Conservation (phyloP, 768 basidiomycete species). For the Clathrus columnatus region DNA sequence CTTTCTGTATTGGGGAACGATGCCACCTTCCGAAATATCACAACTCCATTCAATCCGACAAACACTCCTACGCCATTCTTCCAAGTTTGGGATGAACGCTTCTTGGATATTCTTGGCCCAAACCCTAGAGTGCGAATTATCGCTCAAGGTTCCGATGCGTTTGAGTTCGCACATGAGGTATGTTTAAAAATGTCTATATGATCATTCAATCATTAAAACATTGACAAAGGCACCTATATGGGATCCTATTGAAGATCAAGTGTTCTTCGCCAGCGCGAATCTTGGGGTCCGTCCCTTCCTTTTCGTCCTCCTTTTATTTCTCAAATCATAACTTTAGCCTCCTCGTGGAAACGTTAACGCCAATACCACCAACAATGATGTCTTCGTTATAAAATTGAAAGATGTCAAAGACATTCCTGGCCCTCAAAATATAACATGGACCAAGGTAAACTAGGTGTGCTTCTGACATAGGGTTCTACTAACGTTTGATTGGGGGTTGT, state of each 20-base stretch:
- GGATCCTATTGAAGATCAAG: conserved; percentile 53
- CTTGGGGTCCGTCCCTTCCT: not conserved
- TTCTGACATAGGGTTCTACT: conserved; percentile 6
- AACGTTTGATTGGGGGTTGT: conserved; percentile 9
- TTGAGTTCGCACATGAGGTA: conserved; percentile 68
- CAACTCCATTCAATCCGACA: conserved; percentile 50
- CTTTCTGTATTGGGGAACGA: conserved; percentile 44
- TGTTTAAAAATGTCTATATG: not conserved
- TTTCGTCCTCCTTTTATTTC: not conserved
- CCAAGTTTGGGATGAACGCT: conserved; percentile 44
- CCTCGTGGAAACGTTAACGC: conserved; percentile 54
- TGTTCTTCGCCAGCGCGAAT: conserved; percentile 52
- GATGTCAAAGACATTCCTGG: conserved; percentile 43
- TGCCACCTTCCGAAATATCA: conserved; percentile 31
- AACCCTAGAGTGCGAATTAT: conserved; percentile 51
- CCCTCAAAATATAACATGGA: conserved; percentile 36
- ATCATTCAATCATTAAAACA: not conserved
- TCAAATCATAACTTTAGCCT: conserved; percentile 22
- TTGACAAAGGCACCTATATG: conserved; percentile 47
- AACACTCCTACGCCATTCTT: conserved; percentile 51
- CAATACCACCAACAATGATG: conserved; percentile 51
- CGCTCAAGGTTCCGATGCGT: conserved; percentile 47
- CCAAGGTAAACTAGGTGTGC: conserved; percentile 21
- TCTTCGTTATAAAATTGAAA: conserved; percentile 52
- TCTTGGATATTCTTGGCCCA: conserved; percentile 49